phyloP scores from a whole-genome alignment of 352 stramenopile species.

The Phytophthora hybrid region DNA sequence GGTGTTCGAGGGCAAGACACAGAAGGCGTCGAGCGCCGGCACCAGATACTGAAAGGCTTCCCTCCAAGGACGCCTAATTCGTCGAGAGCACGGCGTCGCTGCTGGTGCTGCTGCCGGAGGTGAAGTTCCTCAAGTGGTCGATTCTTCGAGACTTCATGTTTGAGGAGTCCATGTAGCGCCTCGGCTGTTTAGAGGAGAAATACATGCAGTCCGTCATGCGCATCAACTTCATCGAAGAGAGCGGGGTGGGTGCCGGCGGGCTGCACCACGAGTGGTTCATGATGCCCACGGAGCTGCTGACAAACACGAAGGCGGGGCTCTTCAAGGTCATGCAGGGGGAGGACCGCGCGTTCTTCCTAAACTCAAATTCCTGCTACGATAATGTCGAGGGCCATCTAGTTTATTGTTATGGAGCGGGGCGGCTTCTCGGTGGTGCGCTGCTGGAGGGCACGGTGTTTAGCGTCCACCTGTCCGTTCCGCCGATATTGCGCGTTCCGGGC shows the following conservation, averaged over 20 bases:
- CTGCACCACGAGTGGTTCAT: constrained; percentile 92
- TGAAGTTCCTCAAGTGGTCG: constrained; percentile 58
- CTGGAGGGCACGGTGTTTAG: too few species aligned
- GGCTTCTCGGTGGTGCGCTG: constrained; percentile 66
- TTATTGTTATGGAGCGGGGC: constrained; percentile 65
- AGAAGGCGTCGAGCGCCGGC: constrained; percentile 40
- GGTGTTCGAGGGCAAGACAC: constrained; percentile 37
- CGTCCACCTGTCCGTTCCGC: too few species aligned
- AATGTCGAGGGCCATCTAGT: constrained; percentile 73
- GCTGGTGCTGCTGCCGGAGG: constrained; percentile 43
- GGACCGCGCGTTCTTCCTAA: constrained; percentile 70
- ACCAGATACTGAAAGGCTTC: constrained; percentile 52
- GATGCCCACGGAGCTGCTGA: constrained; percentile 72
- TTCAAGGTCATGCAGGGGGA: constrained; percentile 64
- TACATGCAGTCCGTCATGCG: constrained; percentile 69
- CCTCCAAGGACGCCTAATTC: constrained; percentile 63
- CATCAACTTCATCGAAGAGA: constrained; percentile 86
- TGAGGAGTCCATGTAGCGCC: constrained; percentile 70
- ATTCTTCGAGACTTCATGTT: constrained; percentile 63
- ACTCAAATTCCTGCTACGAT: constrained; percentile 66
- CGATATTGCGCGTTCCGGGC: constrained; percentile 95
- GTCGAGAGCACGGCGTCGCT: constrained; percentile 47
- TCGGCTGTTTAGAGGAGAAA: constrained; percentile 61
- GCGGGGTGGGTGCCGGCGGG: constrained; percentile 84
- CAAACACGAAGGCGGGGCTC: constrained; percentile 53